Evolutionary conservation across 2,329 filamentous ascomycete genomes (phyloP).

Genomic region (Trichoderma simmonsii): DNA sequence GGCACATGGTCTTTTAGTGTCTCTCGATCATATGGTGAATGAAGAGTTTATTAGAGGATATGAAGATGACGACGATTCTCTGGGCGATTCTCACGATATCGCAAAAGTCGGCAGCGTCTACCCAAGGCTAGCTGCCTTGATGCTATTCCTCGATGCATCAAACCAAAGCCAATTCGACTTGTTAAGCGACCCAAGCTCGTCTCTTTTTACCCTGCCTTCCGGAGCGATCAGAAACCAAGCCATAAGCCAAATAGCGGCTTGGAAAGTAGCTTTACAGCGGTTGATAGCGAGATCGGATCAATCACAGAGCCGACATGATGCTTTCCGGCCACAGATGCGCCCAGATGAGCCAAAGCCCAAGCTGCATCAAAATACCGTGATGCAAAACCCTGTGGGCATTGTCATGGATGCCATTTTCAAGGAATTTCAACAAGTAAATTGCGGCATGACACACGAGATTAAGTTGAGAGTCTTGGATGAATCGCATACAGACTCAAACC

Average conservation of each 20-base stretch:
- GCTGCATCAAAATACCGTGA: neutral
- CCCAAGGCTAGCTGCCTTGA: neutral
- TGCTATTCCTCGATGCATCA: neutral
- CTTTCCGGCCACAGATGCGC: neutral
- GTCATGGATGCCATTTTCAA: conserved; percentile 13
- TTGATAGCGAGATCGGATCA: neutral
- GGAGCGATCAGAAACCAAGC: neutral
- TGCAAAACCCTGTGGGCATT: conserved; percentile 4
- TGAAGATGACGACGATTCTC: neutral
- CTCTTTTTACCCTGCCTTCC: neutral
- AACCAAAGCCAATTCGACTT: neutral
- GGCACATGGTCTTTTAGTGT: neutral
- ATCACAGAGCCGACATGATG: neutral
- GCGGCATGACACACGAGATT: neutral
- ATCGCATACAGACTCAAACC: neutral
- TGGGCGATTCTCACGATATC: neutral
- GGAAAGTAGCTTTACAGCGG: neutral
- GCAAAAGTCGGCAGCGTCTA: neutral
- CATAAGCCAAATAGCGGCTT: neutral
- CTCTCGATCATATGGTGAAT: neutral
- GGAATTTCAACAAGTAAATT: conserved; percentile 14
- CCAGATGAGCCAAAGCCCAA: too few relatives aligned
- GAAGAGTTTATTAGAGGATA: neutral
- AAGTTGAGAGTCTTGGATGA: conserved; percentile 14
- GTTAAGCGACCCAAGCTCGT: neutral